phyloP scores from a whole-genome alignment of 176 grass and related monocot genomes.

The Secale cereale region DNA sequence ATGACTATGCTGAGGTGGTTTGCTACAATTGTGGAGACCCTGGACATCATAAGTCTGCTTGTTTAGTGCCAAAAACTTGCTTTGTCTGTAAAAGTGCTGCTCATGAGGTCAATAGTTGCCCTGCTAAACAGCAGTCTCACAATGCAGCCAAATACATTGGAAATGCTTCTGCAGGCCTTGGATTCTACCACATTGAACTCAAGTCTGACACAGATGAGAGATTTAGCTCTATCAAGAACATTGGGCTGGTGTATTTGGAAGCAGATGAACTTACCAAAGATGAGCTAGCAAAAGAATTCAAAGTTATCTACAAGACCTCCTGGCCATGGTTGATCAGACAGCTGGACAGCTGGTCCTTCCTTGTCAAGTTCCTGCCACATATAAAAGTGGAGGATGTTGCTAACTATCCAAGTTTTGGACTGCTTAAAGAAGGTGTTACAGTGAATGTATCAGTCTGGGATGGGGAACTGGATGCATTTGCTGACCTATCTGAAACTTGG shows the following conservation, averaged over 20 bases:
- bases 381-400: background rate
- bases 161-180: background rate
- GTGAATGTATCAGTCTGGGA: background rate
- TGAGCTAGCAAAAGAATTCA: background rate
- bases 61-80: background rate
- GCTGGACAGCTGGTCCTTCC: background rate
- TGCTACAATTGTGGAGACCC: background rate
- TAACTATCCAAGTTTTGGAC: background rate
- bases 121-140: background rate
- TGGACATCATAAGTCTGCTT: background rate
- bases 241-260: background rate
- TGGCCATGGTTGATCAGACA: background rate
- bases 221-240: background rate
- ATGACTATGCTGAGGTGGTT: background rate
- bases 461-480: background rate
- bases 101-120: background rate
- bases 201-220: background rate
- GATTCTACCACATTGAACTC: background rate
- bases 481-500: background rate
- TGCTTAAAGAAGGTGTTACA: background rate
- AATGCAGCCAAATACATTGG: background rate
- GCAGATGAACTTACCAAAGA: background rate
- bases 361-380: background rate
- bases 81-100: background rate
- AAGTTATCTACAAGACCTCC: background rate